phyloP scores from a whole-genome alignment of 805 yeast species.

The Candida easanensis region DNA sequence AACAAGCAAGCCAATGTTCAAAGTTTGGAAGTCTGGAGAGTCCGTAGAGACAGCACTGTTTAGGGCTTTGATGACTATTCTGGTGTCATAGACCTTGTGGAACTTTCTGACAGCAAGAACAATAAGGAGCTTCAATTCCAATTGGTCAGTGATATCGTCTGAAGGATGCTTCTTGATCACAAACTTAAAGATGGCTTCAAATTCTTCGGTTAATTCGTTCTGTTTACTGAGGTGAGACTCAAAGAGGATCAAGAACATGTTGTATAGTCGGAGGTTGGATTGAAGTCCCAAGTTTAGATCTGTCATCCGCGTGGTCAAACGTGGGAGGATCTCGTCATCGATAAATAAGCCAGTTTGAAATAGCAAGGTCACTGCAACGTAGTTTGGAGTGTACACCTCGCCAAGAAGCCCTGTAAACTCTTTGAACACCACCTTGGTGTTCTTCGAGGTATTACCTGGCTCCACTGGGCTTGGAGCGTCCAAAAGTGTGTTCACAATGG shows the following conservation, averaged over 20 bases:
- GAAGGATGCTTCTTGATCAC: background rate
- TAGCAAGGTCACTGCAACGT: constrained; percentile 17
- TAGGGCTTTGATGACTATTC: constrained; percentile 1
- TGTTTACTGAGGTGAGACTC: constrained; percentile 11
- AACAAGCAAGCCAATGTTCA: constrained; percentile 23
- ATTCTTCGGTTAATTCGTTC: background rate
- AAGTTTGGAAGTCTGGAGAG: constrained; percentile 15
- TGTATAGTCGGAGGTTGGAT: constrained; percentile 7
- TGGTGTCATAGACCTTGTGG: background rate
- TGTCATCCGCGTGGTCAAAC: background rate
- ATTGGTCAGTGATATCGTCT: constrained; percentile 1
- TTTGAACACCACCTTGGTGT: constrained; percentile 5
- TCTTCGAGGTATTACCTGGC: constrained; percentile 4
- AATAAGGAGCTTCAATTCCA: constrained; percentile 19
- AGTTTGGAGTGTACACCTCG: constrained; percentile 7
- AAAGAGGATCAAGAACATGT: constrained; percentile 15
- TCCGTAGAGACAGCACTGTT: background rate
- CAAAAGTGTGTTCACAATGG: constrained; percentile 3
- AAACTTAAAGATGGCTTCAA: background rate
- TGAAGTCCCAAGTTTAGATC: background rate
- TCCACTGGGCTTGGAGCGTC: background rate
- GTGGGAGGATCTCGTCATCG: background rate
- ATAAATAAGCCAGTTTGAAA: constrained; percentile 12
- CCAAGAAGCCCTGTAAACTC: constrained; percentile 12
- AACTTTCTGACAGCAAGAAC: constrained; percentile 16